Percentiles rank a stretch among this genome's conserved stretches.
These are phyloP conservation scores for Penicillium atrosanguineum DNA, from an alignment of 495 filamentous ascomycete species.

Conservation along the genomic window DNA sequence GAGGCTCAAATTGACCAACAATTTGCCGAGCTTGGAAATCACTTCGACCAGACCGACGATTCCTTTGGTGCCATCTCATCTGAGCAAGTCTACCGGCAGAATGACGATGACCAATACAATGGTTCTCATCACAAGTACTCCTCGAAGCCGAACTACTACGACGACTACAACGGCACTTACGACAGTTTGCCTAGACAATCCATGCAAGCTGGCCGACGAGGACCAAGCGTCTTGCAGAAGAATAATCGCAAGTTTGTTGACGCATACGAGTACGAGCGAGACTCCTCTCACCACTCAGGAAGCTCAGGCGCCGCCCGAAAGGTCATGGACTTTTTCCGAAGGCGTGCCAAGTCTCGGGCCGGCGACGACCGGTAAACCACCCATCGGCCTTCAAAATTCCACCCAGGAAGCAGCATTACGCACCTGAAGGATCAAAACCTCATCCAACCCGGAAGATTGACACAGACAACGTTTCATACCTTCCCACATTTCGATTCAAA, in stretches of 20 bases:
- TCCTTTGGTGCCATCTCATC: constrained; percentile 32
- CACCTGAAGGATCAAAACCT: constrained; percentile 15
- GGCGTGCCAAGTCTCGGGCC: constrained; percentile 72
- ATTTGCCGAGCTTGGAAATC: constrained; percentile 40
- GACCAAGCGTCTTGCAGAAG: constrained; percentile 69
- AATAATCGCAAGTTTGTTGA: constrained; percentile 81
- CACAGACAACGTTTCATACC: constrained; percentile 23
- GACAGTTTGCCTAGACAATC: constrained; percentile 43
- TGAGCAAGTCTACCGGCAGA: constrained; percentile 34
- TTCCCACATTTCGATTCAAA: constrained; percentile 14
- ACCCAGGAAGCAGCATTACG: constrained; percentile 10
- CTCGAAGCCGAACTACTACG: constrained; percentile 47
- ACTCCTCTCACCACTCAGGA: constrained; percentile 66
- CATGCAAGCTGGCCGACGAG: constrained; percentile 43
- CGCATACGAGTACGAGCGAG: constrained; percentile 77
- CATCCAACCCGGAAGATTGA: constrained; percentile 24
- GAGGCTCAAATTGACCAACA: constrained; percentile 46
- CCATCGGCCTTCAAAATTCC: constrained; percentile 4
- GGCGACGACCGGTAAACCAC: constrained; percentile 51
- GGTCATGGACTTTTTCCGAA: constrained; percentile 97
- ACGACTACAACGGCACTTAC: constrained; percentile 38
- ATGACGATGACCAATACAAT: constrained; percentile 36
- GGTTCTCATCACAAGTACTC: constrained; percentile 37
- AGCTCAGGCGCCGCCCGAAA: constrained; percentile 81
- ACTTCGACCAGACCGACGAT: constrained; percentile 31